A percentile compares a stretch with the other conserved stretches of the same genome.
phyloP scores from a whole-genome alignment of 768 basidiomycete species.

The Postia placenta region DNA sequence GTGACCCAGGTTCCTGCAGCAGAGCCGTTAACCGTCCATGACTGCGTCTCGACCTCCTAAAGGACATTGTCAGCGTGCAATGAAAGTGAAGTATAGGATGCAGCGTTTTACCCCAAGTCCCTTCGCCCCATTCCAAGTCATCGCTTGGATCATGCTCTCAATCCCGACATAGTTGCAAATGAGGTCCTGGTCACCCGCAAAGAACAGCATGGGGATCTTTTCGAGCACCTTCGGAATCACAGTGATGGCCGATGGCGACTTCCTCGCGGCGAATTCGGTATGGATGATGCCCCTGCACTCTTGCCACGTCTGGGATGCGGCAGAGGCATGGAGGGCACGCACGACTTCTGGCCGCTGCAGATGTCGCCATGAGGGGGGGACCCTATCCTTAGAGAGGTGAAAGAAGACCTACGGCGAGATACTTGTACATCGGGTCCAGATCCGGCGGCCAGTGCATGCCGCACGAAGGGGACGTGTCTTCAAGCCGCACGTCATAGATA shows the following conservation, averaged over 20 bases:
- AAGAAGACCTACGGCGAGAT: constrained; percentile 63
- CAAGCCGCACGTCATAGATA: constrained; percentile 90
- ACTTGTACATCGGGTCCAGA: constrained; percentile 64
- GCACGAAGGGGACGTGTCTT: constrained; percentile 80
- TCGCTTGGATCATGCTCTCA: constrained; percentile 73
- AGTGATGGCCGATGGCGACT: constrained; percentile 63
- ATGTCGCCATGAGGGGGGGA: neutral
- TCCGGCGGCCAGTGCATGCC: constrained; percentile 99
- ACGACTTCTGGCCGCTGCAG: constrained; percentile 78
- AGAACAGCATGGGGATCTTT: constrained; percentile 80
- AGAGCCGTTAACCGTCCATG: constrained; percentile 69
- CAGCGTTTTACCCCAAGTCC: constrained; percentile 70
- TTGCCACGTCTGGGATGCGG: constrained; percentile 75
- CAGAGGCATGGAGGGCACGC: constrained; percentile 71
- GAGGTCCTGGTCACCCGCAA: constrained; percentile 91
- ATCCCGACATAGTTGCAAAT: constrained; percentile 96
- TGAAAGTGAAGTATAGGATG: constrained; percentile 4
- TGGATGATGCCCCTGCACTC: constrained; percentile 78
- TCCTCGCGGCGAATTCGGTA: constrained; percentile 45
- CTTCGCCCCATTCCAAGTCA: constrained; percentile 81
- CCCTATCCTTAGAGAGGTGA: neutral
- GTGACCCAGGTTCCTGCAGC: constrained; percentile 89
- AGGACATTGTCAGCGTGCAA: neutral
- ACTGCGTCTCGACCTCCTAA: constrained; percentile 61
- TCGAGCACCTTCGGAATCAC: constrained; percentile 76